These are phyloP conservation scores for Ettlia oleoabundans DNA, from an alignment of 139 green algal genomes.

Conservation along the genomic window DNA sequence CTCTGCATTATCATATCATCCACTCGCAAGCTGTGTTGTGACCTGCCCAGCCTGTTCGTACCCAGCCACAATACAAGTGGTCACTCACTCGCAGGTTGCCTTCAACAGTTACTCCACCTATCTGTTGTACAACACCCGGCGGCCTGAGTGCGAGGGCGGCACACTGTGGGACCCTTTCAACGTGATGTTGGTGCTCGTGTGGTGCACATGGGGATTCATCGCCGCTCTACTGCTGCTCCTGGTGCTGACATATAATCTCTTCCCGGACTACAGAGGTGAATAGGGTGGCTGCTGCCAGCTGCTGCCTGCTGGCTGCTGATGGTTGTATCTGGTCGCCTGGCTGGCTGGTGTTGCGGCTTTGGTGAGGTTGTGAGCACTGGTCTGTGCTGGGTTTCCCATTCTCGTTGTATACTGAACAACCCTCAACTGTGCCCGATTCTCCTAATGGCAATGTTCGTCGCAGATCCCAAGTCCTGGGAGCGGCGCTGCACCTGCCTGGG, in stretches of 20 bases:
- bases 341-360: no score
- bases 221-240: conserved; percentile 10
- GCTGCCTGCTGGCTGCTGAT: not conserved
- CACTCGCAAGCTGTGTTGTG: no score
- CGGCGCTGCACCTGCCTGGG: conserved; percentile 43
- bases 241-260: conserved; percentile 49
- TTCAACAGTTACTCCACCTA: conserved; percentile 37
- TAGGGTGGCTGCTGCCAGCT: not conserved
- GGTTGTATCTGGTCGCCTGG: not conserved
- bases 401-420: no score
- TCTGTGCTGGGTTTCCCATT: no score
- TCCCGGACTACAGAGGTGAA: conserved; percentile 14
- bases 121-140: conserved; percentile 5
- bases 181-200: conserved; percentile 41
- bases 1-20: no score
- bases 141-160: not conserved
- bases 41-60: no score
- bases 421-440: no score
- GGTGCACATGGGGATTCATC: conserved; percentile 51
- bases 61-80: no score
- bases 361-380: no score
- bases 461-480: conserved; percentile 46
- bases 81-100: conserved; percentile 6
- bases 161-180: conserved; percentile 14
- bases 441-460: not conserved